Conservation (phyloP, 345 rosid species). For the Euphorbia tirucalli region DNA sequence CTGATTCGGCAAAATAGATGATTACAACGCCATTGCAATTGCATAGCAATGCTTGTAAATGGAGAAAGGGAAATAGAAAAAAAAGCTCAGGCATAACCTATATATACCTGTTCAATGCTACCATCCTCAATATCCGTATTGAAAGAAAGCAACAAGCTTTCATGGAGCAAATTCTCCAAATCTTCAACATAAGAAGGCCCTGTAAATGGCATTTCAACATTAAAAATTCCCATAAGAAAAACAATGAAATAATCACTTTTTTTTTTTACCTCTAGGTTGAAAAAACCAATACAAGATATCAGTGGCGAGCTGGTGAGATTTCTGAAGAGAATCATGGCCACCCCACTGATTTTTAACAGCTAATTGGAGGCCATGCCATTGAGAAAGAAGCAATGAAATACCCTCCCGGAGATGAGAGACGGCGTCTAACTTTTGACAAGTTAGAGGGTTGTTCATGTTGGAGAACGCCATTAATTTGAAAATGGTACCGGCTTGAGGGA, state of each 20-base stretch:
- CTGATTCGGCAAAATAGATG: too few relatives aligned
- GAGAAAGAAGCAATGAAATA: constrained; percentile 45
- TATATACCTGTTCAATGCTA: constrained; percentile 69
- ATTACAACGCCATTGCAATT: too few relatives aligned
- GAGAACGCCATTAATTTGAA: constrained; percentile 20
- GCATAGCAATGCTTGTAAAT: too few relatives aligned
- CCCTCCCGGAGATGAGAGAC: constrained; percentile 38
- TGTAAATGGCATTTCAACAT: constrained; percentile 14
- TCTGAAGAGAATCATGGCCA: constrained; percentile 58
- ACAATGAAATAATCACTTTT: background rate
- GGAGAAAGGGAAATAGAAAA: too few relatives aligned
- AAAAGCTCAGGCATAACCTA: too few relatives aligned
- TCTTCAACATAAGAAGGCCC: constrained; percentile 54
- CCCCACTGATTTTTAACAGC: constrained; percentile 82
- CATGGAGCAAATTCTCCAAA: constrained; percentile 68
- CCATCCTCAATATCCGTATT: constrained; percentile 90
- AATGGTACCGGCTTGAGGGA: too few relatives aligned
- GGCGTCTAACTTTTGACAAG: too few relatives aligned
- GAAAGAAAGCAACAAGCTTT: constrained; percentile 66
- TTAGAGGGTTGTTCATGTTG: background rate
- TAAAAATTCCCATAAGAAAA: background rate
- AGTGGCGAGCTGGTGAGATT: constrained; percentile 41
- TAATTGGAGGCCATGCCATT: constrained; percentile 78
- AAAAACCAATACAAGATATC: constrained; percentile 54
- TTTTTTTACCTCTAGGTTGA: constrained; percentile 40